phyloP scores from a whole-genome alignment of 2,329 filamentous ascomycete species.

The Amauroascus niger region DNA sequence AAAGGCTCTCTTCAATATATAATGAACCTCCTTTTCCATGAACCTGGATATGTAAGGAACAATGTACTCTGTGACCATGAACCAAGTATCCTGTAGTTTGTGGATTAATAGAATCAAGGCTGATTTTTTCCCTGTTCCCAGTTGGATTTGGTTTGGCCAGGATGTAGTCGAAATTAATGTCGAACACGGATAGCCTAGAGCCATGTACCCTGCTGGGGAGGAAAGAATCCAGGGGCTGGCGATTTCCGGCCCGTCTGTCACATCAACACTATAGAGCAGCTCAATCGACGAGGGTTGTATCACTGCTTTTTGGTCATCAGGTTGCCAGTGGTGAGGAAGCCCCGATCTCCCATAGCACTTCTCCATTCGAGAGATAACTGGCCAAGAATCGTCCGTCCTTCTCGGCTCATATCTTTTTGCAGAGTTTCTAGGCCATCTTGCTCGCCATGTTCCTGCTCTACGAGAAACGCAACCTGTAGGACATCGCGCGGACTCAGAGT shows the following conservation, averaged over 20 bases:
- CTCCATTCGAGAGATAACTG: constrained; percentile 81
- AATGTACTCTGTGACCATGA: too few species aligned
- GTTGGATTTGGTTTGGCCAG: not conserved
- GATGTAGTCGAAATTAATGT: not conserved
- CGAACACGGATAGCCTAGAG: not conserved
- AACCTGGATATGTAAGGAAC: too few species aligned
- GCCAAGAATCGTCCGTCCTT: constrained; percentile 57
- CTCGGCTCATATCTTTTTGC: constrained; percentile 40
- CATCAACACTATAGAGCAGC: not conserved
- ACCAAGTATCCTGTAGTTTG: too few species aligned
- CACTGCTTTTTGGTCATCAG: constrained; percentile 43
- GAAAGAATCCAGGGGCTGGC: not conserved
- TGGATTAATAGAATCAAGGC: not conserved
- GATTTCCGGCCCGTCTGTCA: not conserved
- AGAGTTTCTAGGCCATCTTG: constrained; percentile 43
- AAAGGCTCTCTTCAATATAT: too few species aligned
- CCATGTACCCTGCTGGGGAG: not conserved
- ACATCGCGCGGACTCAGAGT: constrained; percentile 54
- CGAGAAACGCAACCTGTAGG: constrained; percentile 54
- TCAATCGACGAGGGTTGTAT: not conserved
- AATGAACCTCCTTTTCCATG: too few species aligned
- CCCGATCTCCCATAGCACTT: constrained; percentile 78
- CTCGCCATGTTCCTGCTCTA: constrained; percentile 45
- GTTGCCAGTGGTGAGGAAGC: constrained; percentile 79
- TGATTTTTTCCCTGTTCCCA: not conserved